phyloP scores from a whole-genome alignment of 257 asterid genomes.

The Solanum clarkiae region DNA sequence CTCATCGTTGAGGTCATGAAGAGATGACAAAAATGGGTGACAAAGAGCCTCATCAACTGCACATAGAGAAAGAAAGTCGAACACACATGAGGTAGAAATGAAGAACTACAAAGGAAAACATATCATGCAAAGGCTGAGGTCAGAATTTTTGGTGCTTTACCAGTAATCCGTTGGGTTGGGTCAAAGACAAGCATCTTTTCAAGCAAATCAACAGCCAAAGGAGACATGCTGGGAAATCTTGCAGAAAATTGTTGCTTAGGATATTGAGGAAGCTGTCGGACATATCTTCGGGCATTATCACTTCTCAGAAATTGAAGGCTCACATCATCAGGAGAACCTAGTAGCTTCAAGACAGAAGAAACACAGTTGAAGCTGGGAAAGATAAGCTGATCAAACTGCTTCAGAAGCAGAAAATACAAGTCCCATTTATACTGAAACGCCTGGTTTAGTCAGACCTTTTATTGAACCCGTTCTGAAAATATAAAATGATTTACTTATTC shows the following conservation, averaged over 20 bases:
- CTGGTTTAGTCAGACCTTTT: not conserved
- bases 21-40: constrained; percentile 68
- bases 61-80: constrained; percentile 2
- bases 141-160: constrained; percentile 13
- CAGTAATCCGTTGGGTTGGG: constrained; percentile 65
- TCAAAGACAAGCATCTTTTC: constrained; percentile 84
- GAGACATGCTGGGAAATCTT: constrained; percentile 62
- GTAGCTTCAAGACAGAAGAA: constrained; percentile 34
- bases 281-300: constrained; percentile 60
- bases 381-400: not conserved
- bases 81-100: not conserved
- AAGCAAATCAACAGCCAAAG: constrained; percentile 66
- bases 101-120: not conserved
- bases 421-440: not conserved
- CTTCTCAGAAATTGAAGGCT: constrained; percentile 67
- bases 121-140: not conserved
- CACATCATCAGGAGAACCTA: constrained; percentile 73
- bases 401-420: not conserved
- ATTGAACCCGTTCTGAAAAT: not conserved
- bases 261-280: constrained; percentile 52
- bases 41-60: constrained; percentile 83
- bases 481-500: not conserved
- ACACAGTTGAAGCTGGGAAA: not conserved
- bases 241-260: constrained; percentile 56
- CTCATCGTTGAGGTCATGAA: constrained; percentile 77